Percentiles rank a stretch among this genome's conserved stretches.
Evolutionary conservation across 169 alveolate genomes (phyloP).

Genomic region (Eimeria brunetti): DNA sequence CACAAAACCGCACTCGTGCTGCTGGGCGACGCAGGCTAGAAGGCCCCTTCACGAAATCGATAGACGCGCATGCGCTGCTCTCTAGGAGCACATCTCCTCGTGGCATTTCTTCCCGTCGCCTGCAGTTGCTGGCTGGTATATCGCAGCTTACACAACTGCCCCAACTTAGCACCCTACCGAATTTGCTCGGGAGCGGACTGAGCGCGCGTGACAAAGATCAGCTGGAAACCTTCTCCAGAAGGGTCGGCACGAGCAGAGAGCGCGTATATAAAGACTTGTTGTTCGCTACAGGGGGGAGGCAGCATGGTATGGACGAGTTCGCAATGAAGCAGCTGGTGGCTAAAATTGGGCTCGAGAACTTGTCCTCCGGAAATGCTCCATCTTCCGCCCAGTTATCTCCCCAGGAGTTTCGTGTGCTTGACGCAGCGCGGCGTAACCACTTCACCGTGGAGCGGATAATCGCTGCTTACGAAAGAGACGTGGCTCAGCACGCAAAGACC

Average conservation of each 20-base stretch:
- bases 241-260: conserved; percentile 57
- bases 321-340: conserved; percentile 49
- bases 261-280: conserved; percentile 38
- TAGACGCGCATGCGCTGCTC: not conserved
- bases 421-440: conserved; percentile 39
- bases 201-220: conserved; percentile 50
- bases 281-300: conserved; percentile 24
- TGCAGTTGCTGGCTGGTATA: conserved; percentile 27
- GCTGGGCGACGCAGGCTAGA: not conserved
- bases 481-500: conserved; percentile 44
- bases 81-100: not conserved
- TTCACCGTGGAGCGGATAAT: conserved; percentile 36
- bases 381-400: not conserved
- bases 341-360: conserved; percentile 46
- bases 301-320: conserved; percentile 41
- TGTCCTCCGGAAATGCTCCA: conserved; percentile 15
- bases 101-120: conserved; percentile 28
- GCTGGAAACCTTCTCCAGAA: conserved; percentile 30
- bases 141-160: conserved; percentile 34
- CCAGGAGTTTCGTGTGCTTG: conserved; percentile 48
- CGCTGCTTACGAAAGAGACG: conserved; percentile 29
- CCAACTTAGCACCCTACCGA: not conserved
- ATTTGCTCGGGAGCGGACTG: conserved; percentile 15
- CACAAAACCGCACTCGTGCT: not conserved
- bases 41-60: not conserved